A percentile compares a stretch with the other conserved stretches of the same genome.
Conservation (phyloP, 75 land plant genomes). For the Pseudotsuga menziesii region DNA sequence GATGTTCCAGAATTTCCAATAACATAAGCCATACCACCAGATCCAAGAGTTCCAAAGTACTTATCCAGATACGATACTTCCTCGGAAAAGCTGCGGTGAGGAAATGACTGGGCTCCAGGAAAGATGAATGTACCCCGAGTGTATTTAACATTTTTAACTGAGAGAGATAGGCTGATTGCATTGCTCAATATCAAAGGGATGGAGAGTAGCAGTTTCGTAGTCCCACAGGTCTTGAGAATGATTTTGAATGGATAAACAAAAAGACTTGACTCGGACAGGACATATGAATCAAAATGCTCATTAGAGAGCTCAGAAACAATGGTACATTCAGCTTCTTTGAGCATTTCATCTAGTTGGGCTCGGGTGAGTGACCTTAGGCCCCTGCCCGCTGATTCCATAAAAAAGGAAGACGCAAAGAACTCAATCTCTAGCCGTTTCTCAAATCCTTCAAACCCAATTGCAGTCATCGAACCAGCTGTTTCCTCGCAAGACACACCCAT, state of each 20-base stretch:
- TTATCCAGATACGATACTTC: constrained; percentile 49
- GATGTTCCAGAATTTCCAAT: constrained; percentile 34
- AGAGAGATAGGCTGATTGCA: constrained; percentile 17
- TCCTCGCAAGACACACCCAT: neutral
- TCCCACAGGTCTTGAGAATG: constrained; percentile 68
- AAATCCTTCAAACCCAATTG: constrained; percentile 72
- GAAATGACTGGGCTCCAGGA: constrained; percentile 55
- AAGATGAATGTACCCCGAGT: constrained; percentile 60
- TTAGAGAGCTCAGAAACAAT: constrained; percentile 56
- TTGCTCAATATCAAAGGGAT: constrained; percentile 39
- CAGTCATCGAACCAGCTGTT: constrained; percentile 14
- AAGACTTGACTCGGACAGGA: constrained; percentile 74
- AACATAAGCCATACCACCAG: constrained; percentile 49
- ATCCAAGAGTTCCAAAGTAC: constrained; percentile 34
- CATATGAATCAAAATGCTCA: constrained; percentile 54
- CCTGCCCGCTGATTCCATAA: constrained; percentile 36
- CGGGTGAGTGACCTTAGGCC: constrained; percentile 52
- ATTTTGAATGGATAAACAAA: constrained; percentile 61
- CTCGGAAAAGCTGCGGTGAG: constrained; percentile 55
- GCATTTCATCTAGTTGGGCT: constrained; percentile 42
- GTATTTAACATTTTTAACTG: constrained; percentile 35
- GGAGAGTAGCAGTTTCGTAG: constrained; percentile 56
- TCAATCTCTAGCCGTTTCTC: constrained; percentile 64
- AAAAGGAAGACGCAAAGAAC: constrained; percentile 35
- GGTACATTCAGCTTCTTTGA: constrained; percentile 53